Evolutionary conservation across 2,329 filamentous ascomycete species (phyloP).

Genomic region (Pseudogymnoascus sp.): DNA sequence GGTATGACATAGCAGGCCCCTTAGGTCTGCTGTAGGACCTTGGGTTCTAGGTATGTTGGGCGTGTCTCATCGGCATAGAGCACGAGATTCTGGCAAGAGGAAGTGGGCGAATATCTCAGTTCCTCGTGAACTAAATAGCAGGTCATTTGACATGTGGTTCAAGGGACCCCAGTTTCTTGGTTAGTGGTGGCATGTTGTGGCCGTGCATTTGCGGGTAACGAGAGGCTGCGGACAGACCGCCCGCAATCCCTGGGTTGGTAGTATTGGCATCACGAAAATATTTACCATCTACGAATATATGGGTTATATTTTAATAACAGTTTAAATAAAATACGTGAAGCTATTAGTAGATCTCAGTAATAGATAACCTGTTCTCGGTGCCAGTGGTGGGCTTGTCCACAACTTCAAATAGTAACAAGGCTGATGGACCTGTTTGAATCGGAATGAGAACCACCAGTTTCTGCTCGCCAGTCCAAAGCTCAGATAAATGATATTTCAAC

Average conservation of each 20-base stretch:
- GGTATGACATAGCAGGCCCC: slow-evolving; percentile 5
- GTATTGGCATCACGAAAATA: neutral
- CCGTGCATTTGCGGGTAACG: slow-evolving; percentile 3
- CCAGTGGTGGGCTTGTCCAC: neutral
- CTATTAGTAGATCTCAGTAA: neutral
- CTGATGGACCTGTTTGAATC: neutral
- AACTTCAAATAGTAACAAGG: neutral
- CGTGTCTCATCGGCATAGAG: slow-evolving; percentile 1
- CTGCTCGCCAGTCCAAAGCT: neutral
- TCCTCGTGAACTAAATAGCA: neutral
- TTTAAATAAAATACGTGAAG: neutral
- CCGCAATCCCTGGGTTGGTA: neutral
- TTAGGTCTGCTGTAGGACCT: slow-evolving; percentile 1
- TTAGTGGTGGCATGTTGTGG: neutral
- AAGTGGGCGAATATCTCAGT: neutral
- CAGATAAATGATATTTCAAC: no score
- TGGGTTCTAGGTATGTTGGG: slow-evolving; percentile 2
- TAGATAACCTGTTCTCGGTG: neutral
- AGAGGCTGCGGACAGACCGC: neutral
- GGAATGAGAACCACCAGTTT: neutral
- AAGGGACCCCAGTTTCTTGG: slow-evolving; percentile 3
- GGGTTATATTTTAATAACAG: neutral
- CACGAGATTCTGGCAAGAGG: slow-evolving; percentile 1
- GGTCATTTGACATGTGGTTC: slow-evolving; percentile 8
- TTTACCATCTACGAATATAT: neutral